Percentiles rank a stretch among this genome's conserved stretches.
Evolutionary conservation across 257 asterid species (phyloP).

Genomic region (Solanum acaule): DNA sequence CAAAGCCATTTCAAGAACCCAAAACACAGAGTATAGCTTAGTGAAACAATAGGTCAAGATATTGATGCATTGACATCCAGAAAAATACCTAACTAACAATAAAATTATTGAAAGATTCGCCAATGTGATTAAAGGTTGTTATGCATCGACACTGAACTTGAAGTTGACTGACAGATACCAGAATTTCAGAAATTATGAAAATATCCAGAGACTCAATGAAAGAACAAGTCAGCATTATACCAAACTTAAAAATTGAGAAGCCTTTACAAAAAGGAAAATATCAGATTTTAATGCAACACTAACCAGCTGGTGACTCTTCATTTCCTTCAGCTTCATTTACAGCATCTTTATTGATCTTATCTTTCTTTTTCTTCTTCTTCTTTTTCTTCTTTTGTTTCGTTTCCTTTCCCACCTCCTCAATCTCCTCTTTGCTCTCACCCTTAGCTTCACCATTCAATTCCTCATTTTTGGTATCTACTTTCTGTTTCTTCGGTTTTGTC

Average conservation of each 20-base stretch:
- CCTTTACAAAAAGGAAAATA: background rate
- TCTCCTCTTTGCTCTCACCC: conserved; percentile 14
- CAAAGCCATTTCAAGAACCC: background rate
- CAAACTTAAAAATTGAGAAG: background rate
- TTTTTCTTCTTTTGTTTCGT: conserved; percentile 32
- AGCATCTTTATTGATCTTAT: conserved; percentile 1
- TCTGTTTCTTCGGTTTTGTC: conserved; percentile 29
- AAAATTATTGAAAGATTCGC: background rate
- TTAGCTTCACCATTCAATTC: conserved; percentile 19
- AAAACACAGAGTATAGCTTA: background rate
- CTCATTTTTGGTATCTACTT: conserved; percentile 13
- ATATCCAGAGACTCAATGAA: background rate
- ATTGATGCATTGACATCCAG: background rate
- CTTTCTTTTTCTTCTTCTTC: conserved; percentile 28
- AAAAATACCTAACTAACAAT: background rate
- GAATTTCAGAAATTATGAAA: background rate
- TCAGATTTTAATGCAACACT: conserved; percentile 13
- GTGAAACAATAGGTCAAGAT: background rate
- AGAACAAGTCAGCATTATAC: background rate
- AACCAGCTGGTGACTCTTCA: conserved; percentile 38
- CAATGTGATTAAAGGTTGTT: background rate
- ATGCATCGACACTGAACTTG: background rate
- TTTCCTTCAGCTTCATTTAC: conserved; percentile 16
- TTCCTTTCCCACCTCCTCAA: conserved; percentile 20
- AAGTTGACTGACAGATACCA: background rate